A percentile compares a stretch with the other conserved stretches of the same genome.
Evolutionary conservation across 495 filamentous ascomycete genomes (phyloP).

Genomic region (Friedmanniomyces simplex): DNA sequence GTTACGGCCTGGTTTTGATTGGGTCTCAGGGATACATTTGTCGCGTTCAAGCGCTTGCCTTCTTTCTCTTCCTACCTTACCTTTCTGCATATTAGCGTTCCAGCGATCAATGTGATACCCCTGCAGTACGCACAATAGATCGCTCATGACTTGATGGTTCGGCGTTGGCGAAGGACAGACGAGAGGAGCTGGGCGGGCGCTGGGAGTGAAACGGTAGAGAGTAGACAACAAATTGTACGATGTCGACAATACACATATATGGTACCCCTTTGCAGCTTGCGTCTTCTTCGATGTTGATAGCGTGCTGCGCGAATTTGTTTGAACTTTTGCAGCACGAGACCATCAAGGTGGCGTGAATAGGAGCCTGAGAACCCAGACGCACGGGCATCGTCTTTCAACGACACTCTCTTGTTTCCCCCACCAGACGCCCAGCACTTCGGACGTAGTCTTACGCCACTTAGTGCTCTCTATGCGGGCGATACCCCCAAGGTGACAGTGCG

Average conservation of each 20-base stretch:
- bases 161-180: not conserved
- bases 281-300: not conserved
- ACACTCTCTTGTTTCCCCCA: too few species aligned
- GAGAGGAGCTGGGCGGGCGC: not conserved
- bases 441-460: too few species aligned
- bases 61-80: not conserved
- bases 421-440: too few species aligned
- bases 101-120: conserved; percentile 12
- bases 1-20: not conserved
- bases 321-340: too few species aligned
- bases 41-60: conserved; percentile 12
- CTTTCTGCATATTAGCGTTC: conserved; percentile 16
- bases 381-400: too few species aligned
- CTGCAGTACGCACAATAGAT: conserved; percentile 10
- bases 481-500: too few species aligned
- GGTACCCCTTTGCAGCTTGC: not conserved
- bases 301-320: too few species aligned
- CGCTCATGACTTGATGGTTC: not conserved
- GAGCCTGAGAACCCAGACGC: too few species aligned
- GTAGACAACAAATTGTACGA: not conserved
- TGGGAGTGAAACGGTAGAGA: not conserved
- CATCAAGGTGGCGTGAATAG: too few species aligned
- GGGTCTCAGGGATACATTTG: conserved; percentile 5
- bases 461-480: too few species aligned
- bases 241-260: not conserved